A percentile compares a stretch with the other conserved stretches of the same genome.
Evolutionary conservation across 345 rosid species (phyloP).

Genomic region (Heritiera littoralis): DNA sequence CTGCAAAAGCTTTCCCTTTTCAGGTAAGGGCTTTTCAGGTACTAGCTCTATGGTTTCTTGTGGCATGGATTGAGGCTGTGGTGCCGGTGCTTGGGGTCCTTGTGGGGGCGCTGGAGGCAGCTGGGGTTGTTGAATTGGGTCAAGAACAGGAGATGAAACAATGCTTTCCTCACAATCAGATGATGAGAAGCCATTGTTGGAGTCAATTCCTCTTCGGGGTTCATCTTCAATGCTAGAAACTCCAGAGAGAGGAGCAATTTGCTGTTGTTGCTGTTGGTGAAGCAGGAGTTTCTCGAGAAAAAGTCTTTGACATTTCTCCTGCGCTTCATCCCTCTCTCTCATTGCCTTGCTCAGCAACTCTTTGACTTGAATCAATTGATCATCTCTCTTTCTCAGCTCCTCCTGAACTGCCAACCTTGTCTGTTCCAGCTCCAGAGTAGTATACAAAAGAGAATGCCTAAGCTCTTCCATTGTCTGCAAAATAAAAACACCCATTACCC

Average conservation of each 20-base stretch:
- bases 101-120: conserved; percentile 19
- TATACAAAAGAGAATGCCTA: conserved; percentile 62
- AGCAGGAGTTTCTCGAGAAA: conserved; percentile 51
- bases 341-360: conserved; percentile 53
- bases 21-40: conserved; percentile 79
- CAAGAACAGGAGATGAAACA: conserved; percentile 68
- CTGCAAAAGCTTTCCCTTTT: conserved; percentile 92
- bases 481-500: conserved; percentile 29
- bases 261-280: conserved; percentile 35
- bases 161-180: conserved; percentile 92
- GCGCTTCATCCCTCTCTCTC: conserved; percentile 74
- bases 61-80: conserved; percentile 26
- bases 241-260: conserved; percentile 67
- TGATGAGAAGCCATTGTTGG: conserved; percentile 77
- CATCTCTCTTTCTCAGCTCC: conserved; percentile 72
- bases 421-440: conserved; percentile 79
- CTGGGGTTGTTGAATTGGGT: conserved; percentile 36
- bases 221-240: conserved; percentile 89
- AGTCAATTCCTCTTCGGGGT: conserved; percentile 61
- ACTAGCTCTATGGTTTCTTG: conserved; percentile 40
- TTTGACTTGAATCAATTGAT: conserved; percentile 56
- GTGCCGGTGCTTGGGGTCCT: conserved; percentile 1
- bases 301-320: conserved; percentile 59
- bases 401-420: conserved; percentile 68
- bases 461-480: conserved; percentile 73